Evolutionary conservation across 306 rosid species (phyloP).

Genomic region (Carpinus viminea): DNA sequence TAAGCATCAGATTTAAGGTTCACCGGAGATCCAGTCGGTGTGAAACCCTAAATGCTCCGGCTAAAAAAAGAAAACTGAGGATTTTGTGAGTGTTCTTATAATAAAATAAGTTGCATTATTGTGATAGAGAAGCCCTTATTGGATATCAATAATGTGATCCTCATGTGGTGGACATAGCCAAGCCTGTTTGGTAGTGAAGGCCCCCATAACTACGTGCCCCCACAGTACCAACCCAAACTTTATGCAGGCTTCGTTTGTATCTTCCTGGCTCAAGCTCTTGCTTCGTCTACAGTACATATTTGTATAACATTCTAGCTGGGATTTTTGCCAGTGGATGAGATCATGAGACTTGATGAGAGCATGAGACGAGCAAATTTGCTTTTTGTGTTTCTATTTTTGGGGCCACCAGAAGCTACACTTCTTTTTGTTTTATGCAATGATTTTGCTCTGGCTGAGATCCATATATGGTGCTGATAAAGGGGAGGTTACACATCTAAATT

Average conservation of each 20-base stretch:
- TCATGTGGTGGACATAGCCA: conserved; percentile 32
- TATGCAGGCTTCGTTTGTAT: conserved; percentile 30
- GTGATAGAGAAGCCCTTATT: neutral
- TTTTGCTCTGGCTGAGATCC: conserved; percentile 24
- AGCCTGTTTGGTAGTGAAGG: conserved; percentile 7
- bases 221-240: neutral
- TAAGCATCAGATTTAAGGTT: no score
- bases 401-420: conserved; percentile 12
- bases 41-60: no score
- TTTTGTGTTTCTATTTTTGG: conserved; percentile 1
- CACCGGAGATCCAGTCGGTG: no score
- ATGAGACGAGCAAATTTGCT: neutral
- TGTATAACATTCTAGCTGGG: conserved; percentile 31
- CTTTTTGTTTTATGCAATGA: neutral
- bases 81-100: neutral
- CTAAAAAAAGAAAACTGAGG: no score
- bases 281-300: conserved; percentile 14
- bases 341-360: no score
- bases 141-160: conserved; percentile 26
- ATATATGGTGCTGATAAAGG: conserved; percentile 32
- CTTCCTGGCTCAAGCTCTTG: conserved; percentile 12
- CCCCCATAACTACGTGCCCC: neutral
- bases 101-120: neutral
- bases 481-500: conserved; percentile 31
- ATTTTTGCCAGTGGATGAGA: conserved; percentile 7